Conservation (phyloP, 805 yeast genomes). For the Candida sanyiensis region DNA sequence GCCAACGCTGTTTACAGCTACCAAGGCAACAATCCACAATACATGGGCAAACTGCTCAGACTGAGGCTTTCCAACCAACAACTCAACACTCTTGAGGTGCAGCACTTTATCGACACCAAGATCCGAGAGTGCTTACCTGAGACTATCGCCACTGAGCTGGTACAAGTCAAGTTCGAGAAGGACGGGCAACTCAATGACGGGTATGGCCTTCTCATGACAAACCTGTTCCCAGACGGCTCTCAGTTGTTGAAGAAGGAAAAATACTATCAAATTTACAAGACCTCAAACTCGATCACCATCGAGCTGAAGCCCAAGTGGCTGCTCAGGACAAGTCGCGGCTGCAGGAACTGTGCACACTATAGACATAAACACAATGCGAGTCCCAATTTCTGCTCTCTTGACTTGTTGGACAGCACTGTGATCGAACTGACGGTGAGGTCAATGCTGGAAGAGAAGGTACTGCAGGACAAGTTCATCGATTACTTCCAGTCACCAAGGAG, state of each 20-base stretch:
- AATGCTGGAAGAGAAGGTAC: slow-evolving; percentile 1
- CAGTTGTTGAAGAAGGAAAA: slow-evolving; percentile 29
- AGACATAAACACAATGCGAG: slow-evolving; percentile 28
- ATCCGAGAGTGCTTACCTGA: slow-evolving; percentile 26
- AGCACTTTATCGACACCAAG: slow-evolving; percentile 9
- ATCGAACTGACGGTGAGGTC: background rate
- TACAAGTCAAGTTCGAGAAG: slow-evolving; percentile 11
- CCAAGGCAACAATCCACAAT: slow-evolving; percentile 30
- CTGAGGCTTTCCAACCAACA: slow-evolving; percentile 26
- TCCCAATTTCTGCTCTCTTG: slow-evolving; percentile 42
- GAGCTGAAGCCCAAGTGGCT: slow-evolving; percentile 66
- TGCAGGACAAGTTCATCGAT: slow-evolving; percentile 8
- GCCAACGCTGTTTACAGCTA: slow-evolving; percentile 44
- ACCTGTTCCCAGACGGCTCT: slow-evolving; percentile 33
- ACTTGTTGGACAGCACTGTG: slow-evolving; percentile 21
- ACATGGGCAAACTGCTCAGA: slow-evolving; percentile 28
- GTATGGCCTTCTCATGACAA: slow-evolving; percentile 39
- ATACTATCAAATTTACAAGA: slow-evolving; percentile 29
- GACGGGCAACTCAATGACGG: slow-evolving; percentile 29
- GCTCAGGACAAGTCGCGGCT: slow-evolving; percentile 29
- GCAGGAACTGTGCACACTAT: slow-evolving; percentile 55
- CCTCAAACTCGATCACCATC: slow-evolving; percentile 25
- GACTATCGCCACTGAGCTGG: slow-evolving; percentile 21
- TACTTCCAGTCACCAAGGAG: slow-evolving; percentile 22
- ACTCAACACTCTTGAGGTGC: slow-evolving; percentile 14